Evolutionary conservation across 495 filamentous ascomycete genomes (phyloP).

Genomic region (Cudoniella acicularis): DNA sequence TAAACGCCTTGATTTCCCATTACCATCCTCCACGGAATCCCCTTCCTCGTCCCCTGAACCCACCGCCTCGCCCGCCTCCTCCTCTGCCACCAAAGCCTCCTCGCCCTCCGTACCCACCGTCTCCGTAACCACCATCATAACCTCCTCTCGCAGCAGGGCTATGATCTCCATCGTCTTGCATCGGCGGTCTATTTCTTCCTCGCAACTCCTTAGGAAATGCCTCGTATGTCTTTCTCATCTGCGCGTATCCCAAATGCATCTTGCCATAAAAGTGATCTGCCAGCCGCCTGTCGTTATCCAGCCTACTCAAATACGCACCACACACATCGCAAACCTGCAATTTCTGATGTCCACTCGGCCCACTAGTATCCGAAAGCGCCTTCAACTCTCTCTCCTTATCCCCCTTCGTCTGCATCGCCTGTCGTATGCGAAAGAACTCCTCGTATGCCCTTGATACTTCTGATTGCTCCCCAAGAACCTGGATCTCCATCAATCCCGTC

Average conservation of each 20-base stretch:
- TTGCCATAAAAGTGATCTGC: conserved; percentile 99
- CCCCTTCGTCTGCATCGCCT: conserved; percentile 76
- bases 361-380: conserved; percentile 83
- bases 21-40: conserved; percentile 44
- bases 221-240: conserved; percentile 92
- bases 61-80: conserved; percentile 44
- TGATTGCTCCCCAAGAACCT: conserved; percentile 78
- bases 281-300: conserved; percentile 90
- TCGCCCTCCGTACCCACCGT: conserved; percentile 43
- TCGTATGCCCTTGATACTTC: conserved; percentile 75
- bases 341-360: conserved; percentile 93
- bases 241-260: conserved; percentile 97
- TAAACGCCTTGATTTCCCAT: conserved; percentile 14
- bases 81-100: conserved; percentile 41
- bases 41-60: conserved; percentile 36
- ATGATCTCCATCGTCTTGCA: conserved; percentile 41
- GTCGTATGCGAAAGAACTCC: conserved; percentile 80
- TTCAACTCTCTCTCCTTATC: conserved; percentile 88
- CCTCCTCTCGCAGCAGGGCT: conserved; percentile 45
- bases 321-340: conserved; percentile 98
- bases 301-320: conserved; percentile 82
- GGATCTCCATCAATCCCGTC: conserved; percentile 77
- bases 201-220: conserved; percentile 81
- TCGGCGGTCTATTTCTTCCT: conserved; percentile 59
- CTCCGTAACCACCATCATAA: conserved; percentile 44